Conservation (phyloP, 2,329 filamentous ascomycete genomes). For the Elsinoe perseae region DNA sequence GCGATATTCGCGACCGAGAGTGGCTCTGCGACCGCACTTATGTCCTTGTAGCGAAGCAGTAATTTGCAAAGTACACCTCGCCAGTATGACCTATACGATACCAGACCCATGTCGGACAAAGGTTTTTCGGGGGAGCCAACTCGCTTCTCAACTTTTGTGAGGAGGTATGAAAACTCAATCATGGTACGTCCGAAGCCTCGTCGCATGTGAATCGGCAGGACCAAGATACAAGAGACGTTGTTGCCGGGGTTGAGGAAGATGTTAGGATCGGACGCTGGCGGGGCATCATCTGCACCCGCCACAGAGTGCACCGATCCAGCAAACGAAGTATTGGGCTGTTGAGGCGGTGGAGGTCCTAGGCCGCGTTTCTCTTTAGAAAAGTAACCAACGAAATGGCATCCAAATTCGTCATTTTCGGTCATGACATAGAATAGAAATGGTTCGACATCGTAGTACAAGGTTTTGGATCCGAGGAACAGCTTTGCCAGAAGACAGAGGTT, state of each 20-base stretch:
- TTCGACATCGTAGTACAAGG: constrained; percentile 94
- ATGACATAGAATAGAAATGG: constrained; percentile 97
- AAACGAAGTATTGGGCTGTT: constrained; percentile 38
- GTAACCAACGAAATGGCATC: constrained; percentile 97
- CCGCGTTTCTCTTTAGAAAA: constrained; percentile 94
- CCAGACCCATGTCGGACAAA: constrained; percentile 92
- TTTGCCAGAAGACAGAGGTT: constrained; percentile 95
- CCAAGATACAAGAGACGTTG: constrained; percentile 95
- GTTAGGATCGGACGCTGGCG: constrained; percentile 18
- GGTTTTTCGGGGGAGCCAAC: constrained; percentile 96
- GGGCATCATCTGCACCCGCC: constrained; percentile 19
- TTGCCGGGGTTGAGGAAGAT: constrained; percentile 46
- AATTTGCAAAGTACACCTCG: constrained; percentile 80
- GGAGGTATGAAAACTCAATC: constrained; percentile 95
- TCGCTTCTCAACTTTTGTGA: constrained; percentile 87
- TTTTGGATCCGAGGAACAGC: constrained; percentile 96
- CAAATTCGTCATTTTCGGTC: constrained; percentile 83
- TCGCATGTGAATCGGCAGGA: constrained; percentile 89
- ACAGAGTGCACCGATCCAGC: constrained; percentile 20
- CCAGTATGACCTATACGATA: constrained; percentile 98
- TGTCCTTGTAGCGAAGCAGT: constrained; percentile 54
- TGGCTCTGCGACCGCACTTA: constrained; percentile 28
- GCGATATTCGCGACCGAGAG: constrained; percentile 60
- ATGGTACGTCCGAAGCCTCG: constrained; percentile 95
- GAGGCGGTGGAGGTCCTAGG: constrained; percentile 52